Percentiles rank a stretch among this genome's conserved stretches.
These are phyloP conservation scores for Eucalyptus paniculata DNA, from an alignment of 345 rosid species.

Conservation along the genomic window DNA sequence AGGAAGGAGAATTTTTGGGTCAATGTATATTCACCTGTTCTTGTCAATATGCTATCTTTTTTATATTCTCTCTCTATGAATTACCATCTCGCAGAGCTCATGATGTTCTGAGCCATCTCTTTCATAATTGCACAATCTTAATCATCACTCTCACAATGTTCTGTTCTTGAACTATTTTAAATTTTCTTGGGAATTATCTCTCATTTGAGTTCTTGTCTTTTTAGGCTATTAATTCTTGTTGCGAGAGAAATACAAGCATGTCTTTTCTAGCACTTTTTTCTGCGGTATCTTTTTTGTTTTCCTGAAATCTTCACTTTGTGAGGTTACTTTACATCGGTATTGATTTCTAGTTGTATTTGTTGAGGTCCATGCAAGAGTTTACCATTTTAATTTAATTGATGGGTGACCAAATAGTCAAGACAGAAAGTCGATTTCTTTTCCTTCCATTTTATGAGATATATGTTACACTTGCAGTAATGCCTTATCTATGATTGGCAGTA, in stretches of 20 bases:
- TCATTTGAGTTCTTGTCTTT: not conserved
- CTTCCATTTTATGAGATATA: not conserved
- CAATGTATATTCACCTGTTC: not conserved
- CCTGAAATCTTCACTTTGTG: not conserved
- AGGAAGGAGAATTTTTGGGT: not conserved
- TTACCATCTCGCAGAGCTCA: not conserved
- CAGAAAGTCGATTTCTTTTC: not conserved
- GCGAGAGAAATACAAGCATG: not conserved
- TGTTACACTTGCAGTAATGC: not conserved
- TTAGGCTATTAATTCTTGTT: not conserved
- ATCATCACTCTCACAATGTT: not conserved
- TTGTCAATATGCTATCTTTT: not conserved
- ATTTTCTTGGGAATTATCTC: not conserved
- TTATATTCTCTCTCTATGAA: not conserved
- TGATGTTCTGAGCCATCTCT: not conserved
- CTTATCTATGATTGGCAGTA: conserved; percentile 28
- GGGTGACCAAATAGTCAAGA: not conserved
- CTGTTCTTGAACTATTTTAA: not conserved
- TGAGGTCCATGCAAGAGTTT: not conserved
- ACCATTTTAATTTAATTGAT: not conserved
- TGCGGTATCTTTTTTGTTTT: not conserved
- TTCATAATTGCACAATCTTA: not conserved
- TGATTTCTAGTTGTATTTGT: not conserved
- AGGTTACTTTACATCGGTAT: not conserved
- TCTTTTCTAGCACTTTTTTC: not conserved